phyloP scores from a whole-genome alignment of 2,329 filamentous ascomycete species.

The Pestalotiopsis sp. region DNA sequence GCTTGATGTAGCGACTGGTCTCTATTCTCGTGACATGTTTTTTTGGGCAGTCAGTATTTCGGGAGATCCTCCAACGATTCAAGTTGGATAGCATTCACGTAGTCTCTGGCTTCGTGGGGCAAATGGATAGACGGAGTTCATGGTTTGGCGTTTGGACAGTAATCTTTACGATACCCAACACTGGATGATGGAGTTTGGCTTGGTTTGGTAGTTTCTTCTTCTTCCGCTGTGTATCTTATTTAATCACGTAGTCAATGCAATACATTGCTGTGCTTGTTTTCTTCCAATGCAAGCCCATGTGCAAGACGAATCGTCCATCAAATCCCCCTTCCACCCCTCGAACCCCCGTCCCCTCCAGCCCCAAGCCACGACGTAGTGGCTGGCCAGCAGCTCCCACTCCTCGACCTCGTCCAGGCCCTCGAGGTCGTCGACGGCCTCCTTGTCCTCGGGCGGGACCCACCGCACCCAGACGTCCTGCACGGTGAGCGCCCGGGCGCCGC shows the following conservation, averaged over 20 bases:
- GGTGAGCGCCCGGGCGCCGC: slow-evolving; percentile 41
- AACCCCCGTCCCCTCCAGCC: slow-evolving; percentile 67
- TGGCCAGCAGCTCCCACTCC: slow-evolving; percentile 85
- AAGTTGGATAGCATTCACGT: neutral
- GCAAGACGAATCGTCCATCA: neutral
- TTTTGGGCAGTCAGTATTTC: too few species aligned
- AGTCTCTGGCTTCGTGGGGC: neutral
- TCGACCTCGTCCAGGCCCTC: slow-evolving; percentile 95
- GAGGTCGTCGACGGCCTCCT: slow-evolving; percentile 74
- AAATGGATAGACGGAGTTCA: neutral
- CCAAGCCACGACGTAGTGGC: slow-evolving; percentile 91
- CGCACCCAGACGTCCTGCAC: slow-evolving; percentile 69
- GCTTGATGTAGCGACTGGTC: too few species aligned
- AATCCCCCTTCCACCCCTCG: slow-evolving; percentile 10
- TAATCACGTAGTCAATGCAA: neutral
- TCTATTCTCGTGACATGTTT: too few species aligned
- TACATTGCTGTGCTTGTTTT: too few species aligned
- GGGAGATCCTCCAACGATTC: neutral
- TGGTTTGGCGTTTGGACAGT: neutral
- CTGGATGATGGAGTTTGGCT: neutral
- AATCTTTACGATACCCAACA: neutral
- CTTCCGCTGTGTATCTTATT: neutral
- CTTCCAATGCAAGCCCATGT: neutral
- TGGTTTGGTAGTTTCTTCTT: neutral
- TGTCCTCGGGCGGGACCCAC: slow-evolving; percentile 74